phyloP scores from a whole-genome alignment of 139 green algal genomes.

The Picochlorum sp. region DNA sequence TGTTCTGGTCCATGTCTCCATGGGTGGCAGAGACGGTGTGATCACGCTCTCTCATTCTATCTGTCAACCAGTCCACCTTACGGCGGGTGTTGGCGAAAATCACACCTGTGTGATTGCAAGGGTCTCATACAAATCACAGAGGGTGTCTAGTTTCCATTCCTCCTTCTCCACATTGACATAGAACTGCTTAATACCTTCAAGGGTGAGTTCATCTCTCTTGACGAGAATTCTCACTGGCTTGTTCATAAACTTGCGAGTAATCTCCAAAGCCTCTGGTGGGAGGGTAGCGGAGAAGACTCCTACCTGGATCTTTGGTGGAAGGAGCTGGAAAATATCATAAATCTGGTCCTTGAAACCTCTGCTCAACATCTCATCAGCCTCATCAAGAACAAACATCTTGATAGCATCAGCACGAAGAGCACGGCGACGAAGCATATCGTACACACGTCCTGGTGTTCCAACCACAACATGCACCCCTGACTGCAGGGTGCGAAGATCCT shows the following conservation, averaged over 20 bases:
- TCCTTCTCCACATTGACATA: constrained; percentile 85
- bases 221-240: constrained; percentile 99
- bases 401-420: constrained; percentile 82
- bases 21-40: constrained; percentile 98
- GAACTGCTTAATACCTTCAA: constrained; percentile 99
- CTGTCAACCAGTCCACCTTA: constrained; percentile 99
- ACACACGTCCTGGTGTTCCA: constrained; percentile 95
- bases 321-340: constrained; percentile 99
- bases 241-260: constrained; percentile 99
- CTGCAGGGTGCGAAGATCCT: constrained; percentile 93
- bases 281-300: constrained; percentile 98
- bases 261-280: constrained; percentile 96
- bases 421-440: constrained; percentile 96
- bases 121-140: constrained; percentile 99
- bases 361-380: constrained; percentile 99
- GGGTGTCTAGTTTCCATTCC: constrained; percentile 99
- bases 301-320: constrained; percentile 98
- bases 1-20: constrained; percentile 99
- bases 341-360: constrained; percentile 99
- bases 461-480: constrained; percentile 88
- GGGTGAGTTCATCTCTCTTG: constrained; percentile 98
- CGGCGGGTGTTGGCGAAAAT: constrained; percentile 99
- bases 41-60: constrained; percentile 98
- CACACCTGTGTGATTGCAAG: constrained; percentile 98
- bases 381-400: constrained; percentile 96